These are phyloP conservation scores for Apium graveolens DNA, from an alignment of 129 eudicot species.

Conservation along the genomic window DNA sequence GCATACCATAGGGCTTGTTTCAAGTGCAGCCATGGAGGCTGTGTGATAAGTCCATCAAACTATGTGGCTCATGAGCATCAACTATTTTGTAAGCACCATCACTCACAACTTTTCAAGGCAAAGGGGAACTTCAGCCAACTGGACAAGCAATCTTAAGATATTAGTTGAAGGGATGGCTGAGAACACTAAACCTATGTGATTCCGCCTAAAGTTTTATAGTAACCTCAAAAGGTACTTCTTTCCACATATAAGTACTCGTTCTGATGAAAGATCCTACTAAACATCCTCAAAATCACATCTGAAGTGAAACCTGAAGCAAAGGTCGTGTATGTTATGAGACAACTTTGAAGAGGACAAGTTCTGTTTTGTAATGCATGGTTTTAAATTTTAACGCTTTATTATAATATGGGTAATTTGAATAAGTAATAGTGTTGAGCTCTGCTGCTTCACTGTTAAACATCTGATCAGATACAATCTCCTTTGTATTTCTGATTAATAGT, in stretches of 20 bases:
- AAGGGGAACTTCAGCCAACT: conserved; percentile 63
- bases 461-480: neutral
- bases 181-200: neutral
- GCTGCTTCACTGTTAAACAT: neutral
- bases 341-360: neutral
- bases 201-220: neutral
- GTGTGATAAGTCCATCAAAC: conserved; percentile 58
- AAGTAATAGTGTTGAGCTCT: neutral
- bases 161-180: conserved; percentile 7
- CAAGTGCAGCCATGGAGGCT: conserved; percentile 59
- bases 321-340: neutral
- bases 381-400: neutral
- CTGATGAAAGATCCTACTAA: neutral
- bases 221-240: conserved; percentile 4
- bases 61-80: conserved; percentile 61
- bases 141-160: conserved; percentile 25
- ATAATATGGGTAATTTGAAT: neutral
- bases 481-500: neutral
- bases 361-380: neutral
- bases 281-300: neutral
- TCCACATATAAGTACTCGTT: neutral
- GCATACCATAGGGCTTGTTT: conserved; percentile 62
- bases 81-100: conserved; percentile 61
- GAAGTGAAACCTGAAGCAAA: neutral
- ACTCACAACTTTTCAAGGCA: conserved; percentile 53